A percentile compares a stretch with the other conserved stretches of the same genome.
Conservation (phyloP, 225 moss, liverwort and hornwort species). For the Ulota crispa region DNA sequence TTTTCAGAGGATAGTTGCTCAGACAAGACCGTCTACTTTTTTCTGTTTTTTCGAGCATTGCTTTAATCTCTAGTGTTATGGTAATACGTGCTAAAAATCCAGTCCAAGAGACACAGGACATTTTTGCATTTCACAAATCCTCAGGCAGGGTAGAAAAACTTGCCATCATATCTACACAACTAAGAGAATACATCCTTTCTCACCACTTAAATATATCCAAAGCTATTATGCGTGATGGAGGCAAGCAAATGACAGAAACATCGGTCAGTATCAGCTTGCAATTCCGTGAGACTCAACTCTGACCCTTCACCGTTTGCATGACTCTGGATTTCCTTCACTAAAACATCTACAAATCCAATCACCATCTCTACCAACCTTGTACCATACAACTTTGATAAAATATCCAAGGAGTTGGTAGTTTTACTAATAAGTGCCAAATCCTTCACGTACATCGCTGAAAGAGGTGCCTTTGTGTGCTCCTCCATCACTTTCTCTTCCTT, state of each 20-base stretch:
- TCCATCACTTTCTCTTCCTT: not conserved
- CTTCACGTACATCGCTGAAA: constrained; percentile 44
- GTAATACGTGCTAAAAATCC: no score
- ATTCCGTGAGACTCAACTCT: constrained; percentile 13
- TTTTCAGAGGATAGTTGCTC: no score
- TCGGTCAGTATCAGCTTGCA: constrained; percentile 43
- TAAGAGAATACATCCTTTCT: not conserved
- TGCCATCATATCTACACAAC: not conserved
- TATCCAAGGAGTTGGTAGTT: not conserved
- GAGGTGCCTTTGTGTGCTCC: constrained; percentile 28
- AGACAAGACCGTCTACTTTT: no score
- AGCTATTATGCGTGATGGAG: constrained; percentile 44
- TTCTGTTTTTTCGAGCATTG: no score
- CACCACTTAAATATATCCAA: constrained; percentile 20
- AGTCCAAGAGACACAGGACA: not conserved
- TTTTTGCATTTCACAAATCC: not conserved
- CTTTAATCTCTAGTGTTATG: no score
- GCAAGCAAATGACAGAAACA: constrained; percentile 43
- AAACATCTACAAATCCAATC: constrained; percentile 24
- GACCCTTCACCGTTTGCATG: constrained; percentile 3
- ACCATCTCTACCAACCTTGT: constrained; percentile 50
- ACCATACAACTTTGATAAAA: constrained; percentile 30
- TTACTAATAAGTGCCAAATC: constrained; percentile 33
- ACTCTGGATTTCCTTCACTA: constrained; percentile 33
- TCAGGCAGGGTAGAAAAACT: not conserved